Base-by-base conservation (phyloP, 345 rosid genomes). In the Gossypium stocksii region DNA sequence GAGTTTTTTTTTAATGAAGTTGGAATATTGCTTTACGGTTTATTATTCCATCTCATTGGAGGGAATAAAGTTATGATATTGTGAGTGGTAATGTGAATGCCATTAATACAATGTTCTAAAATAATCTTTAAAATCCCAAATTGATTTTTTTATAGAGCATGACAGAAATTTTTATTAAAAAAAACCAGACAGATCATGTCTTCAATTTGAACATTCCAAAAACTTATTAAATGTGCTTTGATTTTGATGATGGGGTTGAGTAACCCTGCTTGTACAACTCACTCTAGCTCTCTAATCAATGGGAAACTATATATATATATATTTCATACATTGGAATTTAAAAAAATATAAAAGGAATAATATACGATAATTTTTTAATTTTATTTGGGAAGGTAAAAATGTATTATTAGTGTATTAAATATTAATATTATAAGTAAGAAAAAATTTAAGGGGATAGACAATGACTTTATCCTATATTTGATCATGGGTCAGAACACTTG, bases 171-270 rank as follows among this genome's bases (percentile, higher is more conserved):
- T 48, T 48, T 48, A 49, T 16, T 2, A 16, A 20, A 13, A 34
- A 34, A 5, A 34, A 34, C 3, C 49, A 20, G 14, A 66, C 49
- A 71, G 56, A 56, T 59, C 63, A 23, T 71, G n/a, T 71, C 58
- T 54, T 19, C 48, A 51, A 27, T 54, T 71, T 71, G 62, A 71
- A 71, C 74, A 71, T 71, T 54, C 63, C 63, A 25, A 56, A 71
- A 38, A 34, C n/a, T 48, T 71, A 53, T n/a, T 71, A 14, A 71
- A 54, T 71, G 59, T n/a, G 23, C 23, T 17, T 70, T 10, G 61
- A 11, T 70, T 27, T 22, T 70, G 4, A 51, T 29, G 73, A 34
- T 7, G 46, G 41, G 27, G 48, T 67, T 27, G 17, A 48, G 51
- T 58, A 49, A 49, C 58, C 16, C 16, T 68, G 44, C 43, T 49